Evolutionary conservation across 306 rosid genomes (phyloP).

Genomic region (Citrullus colocynthis): DNA sequence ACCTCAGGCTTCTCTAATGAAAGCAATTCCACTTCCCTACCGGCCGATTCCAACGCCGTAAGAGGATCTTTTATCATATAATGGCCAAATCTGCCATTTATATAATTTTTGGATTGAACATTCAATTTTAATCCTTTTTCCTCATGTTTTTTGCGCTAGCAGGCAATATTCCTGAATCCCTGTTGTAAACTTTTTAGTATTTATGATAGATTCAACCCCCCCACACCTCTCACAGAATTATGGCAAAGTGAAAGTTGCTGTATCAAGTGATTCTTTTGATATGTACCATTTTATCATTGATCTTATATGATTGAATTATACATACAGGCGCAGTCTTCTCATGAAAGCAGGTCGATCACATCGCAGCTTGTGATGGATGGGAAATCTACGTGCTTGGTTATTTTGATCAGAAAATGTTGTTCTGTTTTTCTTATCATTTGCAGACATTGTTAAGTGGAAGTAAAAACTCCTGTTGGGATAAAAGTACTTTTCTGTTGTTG

Average conservation of each 20-base stretch:
- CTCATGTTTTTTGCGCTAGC: background rate
- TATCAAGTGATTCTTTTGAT: constrained; percentile 35
- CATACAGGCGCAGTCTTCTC: no score
- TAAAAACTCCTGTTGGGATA: background rate
- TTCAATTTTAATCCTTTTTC: background rate
- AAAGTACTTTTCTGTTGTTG: background rate
- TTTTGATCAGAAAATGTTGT: background rate
- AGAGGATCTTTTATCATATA: background rate
- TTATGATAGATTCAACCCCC: constrained; percentile 1
- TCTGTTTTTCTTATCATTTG: background rate
- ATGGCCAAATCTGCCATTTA: constrained; percentile 6
- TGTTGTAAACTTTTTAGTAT: constrained; percentile 1
- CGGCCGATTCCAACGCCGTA: background rate
- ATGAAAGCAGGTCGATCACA: background rate
- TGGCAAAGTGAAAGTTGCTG: constrained; percentile 17
- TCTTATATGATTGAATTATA: background rate
- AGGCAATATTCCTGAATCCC: background rate
- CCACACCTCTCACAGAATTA: background rate
- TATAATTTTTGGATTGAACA: constrained; percentile 1
- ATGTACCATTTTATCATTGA: constrained; percentile 26
- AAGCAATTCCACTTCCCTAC: background rate
- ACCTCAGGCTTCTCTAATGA: constrained; percentile 81
- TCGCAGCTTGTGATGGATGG: background rate
- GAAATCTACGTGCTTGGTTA: background rate
- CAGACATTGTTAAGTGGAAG: constrained; percentile 2